Evolutionary conservation across 768 basidiomycete genomes (phyloP).

Genomic region (Psilocybe azurescens): DNA sequence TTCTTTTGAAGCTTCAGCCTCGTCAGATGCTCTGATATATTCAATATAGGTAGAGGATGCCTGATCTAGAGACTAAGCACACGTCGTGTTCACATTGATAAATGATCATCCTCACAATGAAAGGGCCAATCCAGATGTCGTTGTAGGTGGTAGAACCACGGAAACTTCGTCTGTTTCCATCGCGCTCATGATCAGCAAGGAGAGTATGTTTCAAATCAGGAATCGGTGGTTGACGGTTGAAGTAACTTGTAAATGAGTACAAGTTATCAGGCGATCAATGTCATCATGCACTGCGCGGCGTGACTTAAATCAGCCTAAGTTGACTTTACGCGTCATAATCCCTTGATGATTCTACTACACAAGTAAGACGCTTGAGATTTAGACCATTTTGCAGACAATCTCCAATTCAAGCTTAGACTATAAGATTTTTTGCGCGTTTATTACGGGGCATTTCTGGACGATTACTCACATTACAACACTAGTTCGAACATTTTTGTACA

Average conservation of each 20-base stretch:
- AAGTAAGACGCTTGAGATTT: too few relatives aligned
- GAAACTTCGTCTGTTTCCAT: constrained; percentile 84
- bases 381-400: too few relatives aligned
- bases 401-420: too few relatives aligned
- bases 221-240: not conserved
- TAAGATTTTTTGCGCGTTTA: too few relatives aligned
- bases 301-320: too few relatives aligned
- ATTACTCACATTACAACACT: too few relatives aligned
- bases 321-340: too few relatives aligned
- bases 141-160: constrained; percentile 74
- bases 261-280: not conserved
- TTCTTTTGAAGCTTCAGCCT: constrained; percentile 79
- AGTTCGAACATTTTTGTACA: too few relatives aligned
- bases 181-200: constrained; percentile 46
- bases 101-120: constrained; percentile 59
- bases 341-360: too few relatives aligned
- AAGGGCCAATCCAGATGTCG: constrained; percentile 75
- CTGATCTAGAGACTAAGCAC: constrained; percentile 48
- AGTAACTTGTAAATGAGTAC: not conserved
- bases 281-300: not conserved
- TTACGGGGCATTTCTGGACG: too few relatives aligned
- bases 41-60: constrained; percentile 95
- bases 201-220: not conserved
- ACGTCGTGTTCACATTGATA: not conserved
- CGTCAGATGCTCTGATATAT: constrained; percentile 95